These are phyloP conservation scores for Sutorius eximius DNA, from an alignment of 1,284 basidiomycete genomes.

Conservation along the genomic window DNA sequence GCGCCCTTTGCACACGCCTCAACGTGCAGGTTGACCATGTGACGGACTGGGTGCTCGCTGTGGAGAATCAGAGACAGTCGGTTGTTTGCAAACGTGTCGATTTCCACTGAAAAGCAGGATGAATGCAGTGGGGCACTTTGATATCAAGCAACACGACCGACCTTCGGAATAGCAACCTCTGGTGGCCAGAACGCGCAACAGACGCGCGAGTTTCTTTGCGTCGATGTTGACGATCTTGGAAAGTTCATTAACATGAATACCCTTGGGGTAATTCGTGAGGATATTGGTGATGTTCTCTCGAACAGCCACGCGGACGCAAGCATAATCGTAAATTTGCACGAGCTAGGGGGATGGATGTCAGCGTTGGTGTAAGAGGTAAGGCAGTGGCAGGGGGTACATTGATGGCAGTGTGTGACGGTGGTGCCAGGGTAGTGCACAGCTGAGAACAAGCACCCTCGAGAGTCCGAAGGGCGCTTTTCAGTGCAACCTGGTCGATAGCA, in stretches of 20 bases:
- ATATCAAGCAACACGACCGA: neutral
- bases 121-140: neutral
- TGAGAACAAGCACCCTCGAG: conserved; percentile 34
- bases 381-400: conserved; percentile 20
- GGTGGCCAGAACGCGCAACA: conserved; percentile 38
- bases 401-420: conserved; percentile 28
- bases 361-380: too few relatives aligned
- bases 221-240: conserved; percentile 29
- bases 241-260: conserved; percentile 35
- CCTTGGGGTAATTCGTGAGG: conserved; percentile 28
- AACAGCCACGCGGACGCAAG: conserved; percentile 34
- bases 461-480: conserved; percentile 27
- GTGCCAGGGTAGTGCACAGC: conserved; percentile 32
- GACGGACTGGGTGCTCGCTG: conserved; percentile 25
- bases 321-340: conserved; percentile 26
- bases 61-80: conserved; percentile 36
- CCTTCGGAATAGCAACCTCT: conserved; percentile 40
- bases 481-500: conserved; percentile 21
- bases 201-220: conserved; percentile 30
- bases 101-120: conserved; percentile 19
- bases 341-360: conserved; percentile 12
- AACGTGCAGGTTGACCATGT: conserved; percentile 24
- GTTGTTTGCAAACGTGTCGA: conserved; percentile 37
- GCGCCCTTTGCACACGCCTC: conserved; percentile 24
- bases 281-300: conserved; percentile 32